Conservation (phyloP, 2,329 filamentous ascomycete genomes). For the Apiospora kogelbergensis region DNA sequence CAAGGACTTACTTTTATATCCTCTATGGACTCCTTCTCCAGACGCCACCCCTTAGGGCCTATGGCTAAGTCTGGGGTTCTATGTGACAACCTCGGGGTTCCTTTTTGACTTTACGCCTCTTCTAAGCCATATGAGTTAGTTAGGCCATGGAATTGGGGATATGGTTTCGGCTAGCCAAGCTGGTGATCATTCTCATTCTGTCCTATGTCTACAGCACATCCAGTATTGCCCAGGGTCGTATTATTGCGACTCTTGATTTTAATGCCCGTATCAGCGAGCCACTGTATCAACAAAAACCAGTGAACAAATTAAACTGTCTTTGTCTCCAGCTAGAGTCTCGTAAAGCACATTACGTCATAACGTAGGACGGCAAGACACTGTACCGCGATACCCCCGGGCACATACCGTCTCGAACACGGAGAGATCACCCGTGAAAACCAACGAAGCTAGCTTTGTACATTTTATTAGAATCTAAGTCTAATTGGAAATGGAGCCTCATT, state of each 20-base stretch:
- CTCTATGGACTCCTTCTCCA: constrained; percentile 25
- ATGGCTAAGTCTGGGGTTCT: not conserved
- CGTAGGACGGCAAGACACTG: not conserved
- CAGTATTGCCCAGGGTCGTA: not conserved
- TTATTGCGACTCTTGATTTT: not conserved
- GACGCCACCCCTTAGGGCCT: not conserved
- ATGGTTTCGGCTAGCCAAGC: not conserved
- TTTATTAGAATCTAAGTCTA: no score
- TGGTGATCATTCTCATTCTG: not conserved
- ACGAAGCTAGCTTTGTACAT: not conserved
- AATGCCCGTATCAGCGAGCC: no score
- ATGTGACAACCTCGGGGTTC: not conserved
- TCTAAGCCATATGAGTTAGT: not conserved
- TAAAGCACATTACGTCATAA: not conserved
- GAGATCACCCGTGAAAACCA: not conserved
- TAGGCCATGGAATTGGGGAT: not conserved
- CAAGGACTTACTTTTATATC: no score
- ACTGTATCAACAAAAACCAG: not conserved
- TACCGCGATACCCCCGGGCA: not conserved
- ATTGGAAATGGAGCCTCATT: not conserved
- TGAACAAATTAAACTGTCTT: no score
- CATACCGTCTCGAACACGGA: not conserved
- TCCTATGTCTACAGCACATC: not conserved
- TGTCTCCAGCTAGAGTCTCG: not conserved
- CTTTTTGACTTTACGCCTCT: not conserved